A percentile compares a stretch with the other conserved stretches of the same genome.
Conservation (phyloP, 1,284 basidiomycete species). For the Thecaphora frezii region DNA sequence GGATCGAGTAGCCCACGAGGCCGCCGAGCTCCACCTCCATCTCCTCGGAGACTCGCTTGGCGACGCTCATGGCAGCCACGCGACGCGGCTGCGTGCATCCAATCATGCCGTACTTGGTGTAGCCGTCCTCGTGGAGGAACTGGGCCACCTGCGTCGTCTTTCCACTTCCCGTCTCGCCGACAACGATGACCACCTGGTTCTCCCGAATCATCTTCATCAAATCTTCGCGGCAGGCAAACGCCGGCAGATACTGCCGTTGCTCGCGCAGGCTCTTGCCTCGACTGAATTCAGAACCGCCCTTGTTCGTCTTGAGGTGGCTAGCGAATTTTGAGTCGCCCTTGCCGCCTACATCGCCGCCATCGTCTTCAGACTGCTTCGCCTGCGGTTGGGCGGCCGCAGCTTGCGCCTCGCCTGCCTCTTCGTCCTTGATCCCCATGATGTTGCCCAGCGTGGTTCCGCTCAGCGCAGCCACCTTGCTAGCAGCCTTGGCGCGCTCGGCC, state of each 20-base stretch:
- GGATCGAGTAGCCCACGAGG: constrained; percentile 96
- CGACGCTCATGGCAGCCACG: constrained; percentile 96
- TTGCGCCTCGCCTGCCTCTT: constrained; percentile 61
- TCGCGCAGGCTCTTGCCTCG: constrained; percentile 73
- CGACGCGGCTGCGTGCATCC: constrained; percentile 96
- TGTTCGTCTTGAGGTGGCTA: constrained; percentile 71
- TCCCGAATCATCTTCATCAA: too few relatives aligned
- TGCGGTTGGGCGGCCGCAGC: neutral
- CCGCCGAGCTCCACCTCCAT: constrained; percentile 93
- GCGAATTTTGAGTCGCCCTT: constrained; percentile 96
- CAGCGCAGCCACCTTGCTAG: constrained; percentile 87
- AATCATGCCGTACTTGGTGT: constrained; percentile 77
- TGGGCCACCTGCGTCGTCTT: constrained; percentile 99
- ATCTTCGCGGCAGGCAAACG: too few relatives aligned
- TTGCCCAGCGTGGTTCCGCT: constrained; percentile 93
- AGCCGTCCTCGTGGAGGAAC: constrained; percentile 75
- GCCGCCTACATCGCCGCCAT: constrained; percentile 68
- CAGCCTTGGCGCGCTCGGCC: constrained; percentile 74
- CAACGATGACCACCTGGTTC: constrained; percentile 91
- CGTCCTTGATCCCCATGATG: constrained; percentile 94
- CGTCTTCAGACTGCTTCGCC: neutral
- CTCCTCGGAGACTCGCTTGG: constrained; percentile 96
- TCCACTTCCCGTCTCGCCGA: constrained; percentile 95
- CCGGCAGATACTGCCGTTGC: too few relatives aligned
- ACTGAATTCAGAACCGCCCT: constrained; percentile 79